Evolutionary conservation across 2,329 filamentous ascomycete genomes (phyloP).

Genomic region (Microcyclosporella mali): DNA sequence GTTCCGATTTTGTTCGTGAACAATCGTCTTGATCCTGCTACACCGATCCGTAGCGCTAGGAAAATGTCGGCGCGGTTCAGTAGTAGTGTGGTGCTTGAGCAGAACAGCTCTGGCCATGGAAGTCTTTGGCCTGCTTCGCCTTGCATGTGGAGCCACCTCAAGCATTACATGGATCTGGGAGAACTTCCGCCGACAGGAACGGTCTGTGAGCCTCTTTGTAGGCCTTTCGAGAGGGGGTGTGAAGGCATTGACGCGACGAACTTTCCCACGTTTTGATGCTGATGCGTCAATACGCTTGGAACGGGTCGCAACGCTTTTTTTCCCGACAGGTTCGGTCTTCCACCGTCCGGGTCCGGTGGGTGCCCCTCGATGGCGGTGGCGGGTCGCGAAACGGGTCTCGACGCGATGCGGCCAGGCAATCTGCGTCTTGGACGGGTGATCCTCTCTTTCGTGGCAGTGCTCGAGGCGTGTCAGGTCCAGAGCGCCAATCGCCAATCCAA

Average conservation of each 20-base stretch:
- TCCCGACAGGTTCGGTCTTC: too few relatives aligned
- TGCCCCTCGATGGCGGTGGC: too few relatives aligned
- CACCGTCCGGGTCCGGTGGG: too few relatives aligned
- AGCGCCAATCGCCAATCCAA: too few relatives aligned
- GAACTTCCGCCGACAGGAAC: slow-evolving; percentile 24
- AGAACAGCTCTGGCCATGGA: slow-evolving; percentile 31
- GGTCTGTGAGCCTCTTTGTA: slow-evolving; percentile 21
- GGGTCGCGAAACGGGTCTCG: too few relatives aligned
- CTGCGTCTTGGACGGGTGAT: too few relatives aligned
- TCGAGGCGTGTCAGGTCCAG: too few relatives aligned
- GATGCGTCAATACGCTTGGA: too few relatives aligned
- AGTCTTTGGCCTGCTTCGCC: slow-evolving; percentile 18
- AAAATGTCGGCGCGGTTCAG: slow-evolving; percentile 32
- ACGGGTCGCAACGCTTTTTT: too few relatives aligned
- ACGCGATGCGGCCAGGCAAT: too few relatives aligned
- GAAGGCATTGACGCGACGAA: slow-evolving; percentile 8
- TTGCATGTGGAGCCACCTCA: slow-evolving; percentile 27
- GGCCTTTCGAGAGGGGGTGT: slow-evolving; percentile 11
- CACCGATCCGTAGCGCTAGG: slow-evolving; percentile 27
- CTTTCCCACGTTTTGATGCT: slow-evolving; percentile 2
- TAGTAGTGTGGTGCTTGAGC: slow-evolving; percentile 27
- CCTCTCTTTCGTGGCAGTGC: too few relatives aligned
- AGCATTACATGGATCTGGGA: slow-evolving; percentile 30
- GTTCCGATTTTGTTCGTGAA: slow-evolving; percentile 19
- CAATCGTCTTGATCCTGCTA: slow-evolving; percentile 30